Base-by-base conservation (phyloP, 2,329 filamentous ascomycete genomes). In the Diplodia seriata region DNA sequence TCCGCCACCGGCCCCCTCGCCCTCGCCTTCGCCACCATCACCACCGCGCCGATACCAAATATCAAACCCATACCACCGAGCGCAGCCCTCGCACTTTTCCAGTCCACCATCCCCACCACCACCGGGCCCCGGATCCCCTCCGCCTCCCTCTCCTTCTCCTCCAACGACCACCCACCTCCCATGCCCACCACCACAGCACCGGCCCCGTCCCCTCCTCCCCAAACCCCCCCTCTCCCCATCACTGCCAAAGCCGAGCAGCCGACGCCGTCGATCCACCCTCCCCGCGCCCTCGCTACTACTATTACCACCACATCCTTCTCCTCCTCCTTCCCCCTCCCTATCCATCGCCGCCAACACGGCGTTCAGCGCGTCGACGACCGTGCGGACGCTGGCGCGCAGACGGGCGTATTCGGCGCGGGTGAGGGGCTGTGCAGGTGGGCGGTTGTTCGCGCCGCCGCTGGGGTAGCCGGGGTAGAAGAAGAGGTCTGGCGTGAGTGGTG, bases 31-130 rank as follows among this genome's bases (percentile, higher is more conserved):
- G 15, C 14, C 57, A 23, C 20, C 55, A 12, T 26, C 23, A 9
- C 31, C 43, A 23, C 40, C 56, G n/a, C 29, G 18, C 15, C 29
- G 43, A 63, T 63, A 63, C 43, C 47, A 63, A 26, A 63, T 63
- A 51, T 63, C 59, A n/a, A 63, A 31, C 15, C 59, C 59, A 38
- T 63, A 63, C 20, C 23, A 36, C 23, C n/a, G 3, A n/a, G 47
- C 59, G n/a, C 59, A 63, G 2, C 51, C 47, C 43, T 63, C 59
- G 15, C 59, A 63, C 26, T 40, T 31, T 12, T 51, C 26, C 43
- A 63, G 0, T n/a, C 29, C 29, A 9, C 43, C 26, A 11, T 20
- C 43, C 8, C n/a, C n/a, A 47, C 26, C 2, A 12, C 15, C 15
- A 9, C 1, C 29, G 26, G 14, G 18, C 31, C 33, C 15, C 29